A percentile compares a stretch with the other conserved stretches of the same genome.
Evolutionary conservation across 1,284 basidiomycete species (phyloP).

Genomic region (Pulveroboletus sp.): DNA sequence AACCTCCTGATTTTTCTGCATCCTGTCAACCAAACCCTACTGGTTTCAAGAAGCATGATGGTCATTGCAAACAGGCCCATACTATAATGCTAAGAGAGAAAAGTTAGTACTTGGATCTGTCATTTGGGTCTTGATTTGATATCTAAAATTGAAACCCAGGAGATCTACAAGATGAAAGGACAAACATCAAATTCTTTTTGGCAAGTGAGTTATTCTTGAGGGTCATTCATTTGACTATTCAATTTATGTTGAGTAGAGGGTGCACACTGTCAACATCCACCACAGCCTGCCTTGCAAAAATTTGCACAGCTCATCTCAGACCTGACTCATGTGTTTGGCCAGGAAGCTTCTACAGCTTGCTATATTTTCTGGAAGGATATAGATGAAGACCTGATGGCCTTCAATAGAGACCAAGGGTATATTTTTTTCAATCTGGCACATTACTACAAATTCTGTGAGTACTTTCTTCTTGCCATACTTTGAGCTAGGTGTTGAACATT

Average conservation of each 20-base stretch:
- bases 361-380: constrained; percentile 29
- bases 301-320: constrained; percentile 8
- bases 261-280: constrained; percentile 1
- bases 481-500: neutral
- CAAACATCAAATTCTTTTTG: constrained; percentile 13
- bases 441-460: constrained; percentile 16
- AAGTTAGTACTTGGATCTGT: neutral
- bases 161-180: neutral
- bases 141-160: neutral
- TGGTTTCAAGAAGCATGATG: neutral
- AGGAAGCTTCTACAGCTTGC: constrained; percentile 3
- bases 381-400: constrained; percentile 29
- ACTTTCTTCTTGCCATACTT: neutral
- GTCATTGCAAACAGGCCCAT: constrained; percentile 8
- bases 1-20: neutral
- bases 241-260: neutral
- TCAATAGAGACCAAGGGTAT: constrained; percentile 23
- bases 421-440: constrained; percentile 31
- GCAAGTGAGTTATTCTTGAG: constrained; percentile 5
- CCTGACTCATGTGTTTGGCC: constrained; percentile 12
- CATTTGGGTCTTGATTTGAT: neutral
- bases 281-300: neutral
- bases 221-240: neutral
- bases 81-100: neutral
- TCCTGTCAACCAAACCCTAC: neutral